Percentiles rank a stretch among this genome's conserved stretches.
These are phyloP conservation scores for Lophium mytilinum DNA, from an alignment of 495 filamentous ascomycete genomes.

Conservation along the genomic window DNA sequence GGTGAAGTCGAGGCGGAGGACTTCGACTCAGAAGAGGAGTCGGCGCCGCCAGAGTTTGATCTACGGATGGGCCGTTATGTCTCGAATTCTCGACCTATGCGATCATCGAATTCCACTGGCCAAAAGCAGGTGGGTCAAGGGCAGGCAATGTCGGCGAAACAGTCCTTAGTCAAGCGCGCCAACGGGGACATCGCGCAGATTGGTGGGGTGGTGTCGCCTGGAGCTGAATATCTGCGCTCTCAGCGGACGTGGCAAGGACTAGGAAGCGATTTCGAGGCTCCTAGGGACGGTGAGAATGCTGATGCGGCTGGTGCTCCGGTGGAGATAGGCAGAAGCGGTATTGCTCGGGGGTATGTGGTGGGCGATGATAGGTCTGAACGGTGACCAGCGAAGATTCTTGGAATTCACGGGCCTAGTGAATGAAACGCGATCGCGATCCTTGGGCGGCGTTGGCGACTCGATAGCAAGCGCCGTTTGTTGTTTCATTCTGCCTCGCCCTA, in stretches of 20 bases:
- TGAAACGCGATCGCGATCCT: too few species aligned
- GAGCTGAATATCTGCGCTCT: conserved; percentile 74
- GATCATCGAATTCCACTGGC: conserved; percentile 29
- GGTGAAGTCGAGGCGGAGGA: conserved; percentile 31
- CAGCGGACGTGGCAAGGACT: conserved; percentile 87
- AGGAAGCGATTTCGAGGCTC: conserved; percentile 73
- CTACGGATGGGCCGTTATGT: conserved; percentile 81
- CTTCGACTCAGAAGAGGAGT: conserved; percentile 53
- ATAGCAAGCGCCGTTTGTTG: too few species aligned
- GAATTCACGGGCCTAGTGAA: too few species aligned
- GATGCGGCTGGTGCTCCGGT: conserved; percentile 44
- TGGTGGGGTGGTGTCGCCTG: conserved; percentile 78
- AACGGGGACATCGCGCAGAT: conserved; percentile 66
- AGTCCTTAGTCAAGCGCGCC: conserved; percentile 50
- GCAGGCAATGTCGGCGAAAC: conserved; percentile 22
- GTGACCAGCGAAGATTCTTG: background rate
- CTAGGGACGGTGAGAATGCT: conserved; percentile 52
- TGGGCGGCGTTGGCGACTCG: too few species aligned
- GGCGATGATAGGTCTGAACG: conserved; percentile 39
- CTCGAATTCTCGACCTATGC: conserved; percentile 75
- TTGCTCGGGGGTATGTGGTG: conserved; percentile 83
- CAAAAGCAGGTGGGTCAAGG: conserved; percentile 14
- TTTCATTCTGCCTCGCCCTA: too few species aligned
- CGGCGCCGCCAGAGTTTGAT: conserved; percentile 83
- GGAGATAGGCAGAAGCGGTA: conserved; percentile 79